phyloP scores from a whole-genome alignment of 805 yeast species.

The Kregervanrija fluxuum region DNA sequence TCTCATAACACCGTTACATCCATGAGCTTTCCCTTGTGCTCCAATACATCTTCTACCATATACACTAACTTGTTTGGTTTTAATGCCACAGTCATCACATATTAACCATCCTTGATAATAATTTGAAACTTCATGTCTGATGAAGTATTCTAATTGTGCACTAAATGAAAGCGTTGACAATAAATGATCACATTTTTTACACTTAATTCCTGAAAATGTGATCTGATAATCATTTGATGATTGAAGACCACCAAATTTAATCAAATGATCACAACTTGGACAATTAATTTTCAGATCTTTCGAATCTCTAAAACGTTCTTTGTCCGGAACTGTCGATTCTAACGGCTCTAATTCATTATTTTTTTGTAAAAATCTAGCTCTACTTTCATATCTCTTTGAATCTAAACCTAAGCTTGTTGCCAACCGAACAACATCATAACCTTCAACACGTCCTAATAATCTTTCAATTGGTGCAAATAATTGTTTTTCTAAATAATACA shows the following conservation, averaged over 20 bases:
- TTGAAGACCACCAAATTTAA: constrained; percentile 70
- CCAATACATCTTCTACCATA: constrained; percentile 84
- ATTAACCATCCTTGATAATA: constrained; percentile 83
- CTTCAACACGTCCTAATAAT: constrained; percentile 76
- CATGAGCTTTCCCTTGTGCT: constrained; percentile 48
- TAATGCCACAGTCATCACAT: constrained; percentile 84
- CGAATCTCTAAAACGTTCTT: constrained; percentile 71
- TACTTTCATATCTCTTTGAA: constrained; percentile 47
- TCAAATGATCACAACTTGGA: constrained; percentile 45
- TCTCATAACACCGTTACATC: constrained; percentile 76
- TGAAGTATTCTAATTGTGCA: constrained; percentile 65
- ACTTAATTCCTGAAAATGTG: constrained; percentile 62
- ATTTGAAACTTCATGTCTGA: constrained; percentile 60
- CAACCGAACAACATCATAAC: constrained; percentile 72
- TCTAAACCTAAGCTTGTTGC: constrained; percentile 78
- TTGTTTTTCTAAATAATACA: constrained; percentile 80
- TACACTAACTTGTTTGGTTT: constrained; percentile 80
- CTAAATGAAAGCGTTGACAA: constrained; percentile 51
- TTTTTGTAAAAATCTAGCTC: constrained; percentile 33
- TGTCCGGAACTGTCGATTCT: constrained; percentile 73
- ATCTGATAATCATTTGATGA: constrained; percentile 54
- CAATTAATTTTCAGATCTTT: constrained; percentile 53
- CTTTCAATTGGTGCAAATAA: constrained; percentile 87
- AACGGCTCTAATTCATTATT: constrained; percentile 52
- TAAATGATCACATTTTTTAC: constrained; percentile 50